These are phyloP conservation scores for Chenopodium quinoa DNA, from an alignment of 148 eudicot species.

Conservation along the genomic window DNA sequence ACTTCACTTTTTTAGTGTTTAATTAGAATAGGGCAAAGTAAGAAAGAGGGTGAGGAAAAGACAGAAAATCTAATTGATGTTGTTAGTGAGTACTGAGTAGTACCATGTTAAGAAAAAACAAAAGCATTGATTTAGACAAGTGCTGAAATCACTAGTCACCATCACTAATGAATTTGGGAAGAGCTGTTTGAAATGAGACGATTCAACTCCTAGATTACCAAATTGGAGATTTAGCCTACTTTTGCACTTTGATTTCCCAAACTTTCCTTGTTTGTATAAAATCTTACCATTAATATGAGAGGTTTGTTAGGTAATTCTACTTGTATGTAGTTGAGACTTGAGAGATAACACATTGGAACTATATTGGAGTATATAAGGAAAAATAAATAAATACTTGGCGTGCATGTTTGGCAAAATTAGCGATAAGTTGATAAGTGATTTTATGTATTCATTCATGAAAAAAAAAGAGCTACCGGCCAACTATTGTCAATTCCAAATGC, in stretches of 20 bases:
- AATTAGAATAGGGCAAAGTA: background rate
- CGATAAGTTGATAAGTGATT: no score
- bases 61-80: background rate
- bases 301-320: background rate
- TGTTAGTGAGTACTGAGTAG: background rate
- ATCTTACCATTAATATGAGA: background rate
- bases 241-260: slow-evolving; percentile 33
- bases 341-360: background rate
- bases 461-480: background rate
- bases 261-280: slow-evolving; percentile 64
- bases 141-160: slow-evolving; percentile 38
- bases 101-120: slow-evolving; percentile 17
- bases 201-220: slow-evolving; percentile 51
- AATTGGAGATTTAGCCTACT: slow-evolving; percentile 40
- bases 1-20: background rate
- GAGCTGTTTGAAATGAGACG: slow-evolving; percentile 7
- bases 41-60: slow-evolving; percentile 1
- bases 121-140: slow-evolving; percentile 31
- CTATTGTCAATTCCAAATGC: no score
- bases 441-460: no score
- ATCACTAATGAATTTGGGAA: slow-evolving; percentile 26
- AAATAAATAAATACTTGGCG: no score
- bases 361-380: no score
- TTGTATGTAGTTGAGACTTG: background rate
- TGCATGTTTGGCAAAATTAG: no score